These are phyloP conservation scores for Lenzites betulinus DNA, from an alignment of 768 basidiomycete species.

Conservation along the genomic window DNA sequence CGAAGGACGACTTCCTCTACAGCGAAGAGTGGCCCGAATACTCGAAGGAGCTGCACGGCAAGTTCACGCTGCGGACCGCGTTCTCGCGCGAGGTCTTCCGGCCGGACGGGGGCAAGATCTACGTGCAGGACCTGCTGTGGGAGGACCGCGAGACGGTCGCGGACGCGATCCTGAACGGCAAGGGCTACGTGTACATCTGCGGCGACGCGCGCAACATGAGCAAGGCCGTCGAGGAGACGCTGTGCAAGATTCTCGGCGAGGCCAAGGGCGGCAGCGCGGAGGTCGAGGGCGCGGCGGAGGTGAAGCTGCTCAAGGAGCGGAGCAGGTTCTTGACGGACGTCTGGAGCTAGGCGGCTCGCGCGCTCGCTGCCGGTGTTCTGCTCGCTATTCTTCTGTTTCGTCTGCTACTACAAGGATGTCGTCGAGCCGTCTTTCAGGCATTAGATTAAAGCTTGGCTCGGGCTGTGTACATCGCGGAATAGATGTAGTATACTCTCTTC, in stretches of 20 bases:
- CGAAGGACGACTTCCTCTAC: conserved; percentile 91
- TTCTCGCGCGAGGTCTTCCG: conserved; percentile 93
- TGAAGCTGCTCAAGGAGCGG: conserved; percentile 94
- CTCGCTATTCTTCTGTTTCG: background rate
- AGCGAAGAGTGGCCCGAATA: conserved; percentile 94
- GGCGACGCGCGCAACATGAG: conserved; percentile 97
- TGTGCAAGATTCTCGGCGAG: conserved; percentile 84
- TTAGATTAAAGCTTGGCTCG: background rate
- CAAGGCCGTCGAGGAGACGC: conserved; percentile 89
- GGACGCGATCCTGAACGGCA: conserved; percentile 87
- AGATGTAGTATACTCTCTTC: conserved; percentile 2
- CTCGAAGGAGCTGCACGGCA: conserved; percentile 81
- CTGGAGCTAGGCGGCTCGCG: conserved; percentile 46
- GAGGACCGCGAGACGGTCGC: conserved; percentile 82
- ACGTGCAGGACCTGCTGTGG: conserved; percentile 98
- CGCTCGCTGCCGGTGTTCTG: background rate
- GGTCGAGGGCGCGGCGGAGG: conserved; percentile 87
- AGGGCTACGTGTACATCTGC: conserved; percentile 97
- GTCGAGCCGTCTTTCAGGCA: conserved; percentile 2
- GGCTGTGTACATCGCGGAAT: conserved; percentile 10
- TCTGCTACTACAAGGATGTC: background rate
- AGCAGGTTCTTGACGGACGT: conserved; percentile 86
- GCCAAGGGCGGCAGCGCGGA: conserved; percentile 90
- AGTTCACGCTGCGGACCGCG: conserved; percentile 85
- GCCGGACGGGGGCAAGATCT: conserved; percentile 92